Conservation (phyloP, 2,329 filamentous ascomycete genomes). For the Diplocarpon rosae region DNA sequence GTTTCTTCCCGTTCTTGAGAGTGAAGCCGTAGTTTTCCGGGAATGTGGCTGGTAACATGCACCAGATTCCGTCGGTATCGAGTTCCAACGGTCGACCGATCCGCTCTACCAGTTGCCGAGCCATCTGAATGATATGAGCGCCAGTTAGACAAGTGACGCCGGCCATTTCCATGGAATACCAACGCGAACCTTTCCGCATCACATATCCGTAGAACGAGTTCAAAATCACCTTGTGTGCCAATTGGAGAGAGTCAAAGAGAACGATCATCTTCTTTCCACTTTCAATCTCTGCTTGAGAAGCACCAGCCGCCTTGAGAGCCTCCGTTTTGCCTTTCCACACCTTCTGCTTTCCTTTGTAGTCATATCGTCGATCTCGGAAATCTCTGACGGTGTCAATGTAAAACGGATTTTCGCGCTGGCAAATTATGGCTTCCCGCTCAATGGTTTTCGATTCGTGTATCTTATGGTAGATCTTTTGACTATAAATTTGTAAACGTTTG, state of each 20-base stretch:
- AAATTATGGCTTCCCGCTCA: constrained; percentile 92
- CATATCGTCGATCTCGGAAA: constrained; percentile 93
- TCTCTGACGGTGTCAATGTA: constrained; percentile 94
- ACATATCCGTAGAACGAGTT: constrained; percentile 99
- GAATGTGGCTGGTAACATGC: constrained; percentile 91
- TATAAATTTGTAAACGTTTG: constrained; percentile 84
- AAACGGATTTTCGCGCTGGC: constrained; percentile 94
- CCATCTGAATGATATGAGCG: constrained; percentile 93
- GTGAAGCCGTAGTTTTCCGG: constrained; percentile 95
- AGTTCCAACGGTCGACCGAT: constrained; percentile 87
- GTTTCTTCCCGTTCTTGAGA: constrained; percentile 89
- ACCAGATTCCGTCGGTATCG: constrained; percentile 99
- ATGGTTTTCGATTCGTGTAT: constrained; percentile 93
- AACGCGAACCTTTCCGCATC: constrained; percentile 96
- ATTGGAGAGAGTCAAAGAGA: constrained; percentile 85
- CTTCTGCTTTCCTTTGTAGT: constrained; percentile 97
- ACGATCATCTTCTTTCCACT: constrained; percentile 98
- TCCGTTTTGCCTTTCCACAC: constrained; percentile 98
- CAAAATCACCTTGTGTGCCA: constrained; percentile 97
- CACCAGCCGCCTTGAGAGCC: constrained; percentile 70
- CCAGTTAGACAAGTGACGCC: constrained; percentile 96
- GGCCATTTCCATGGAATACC: constrained; percentile 99
- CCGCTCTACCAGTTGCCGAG: constrained; percentile 82
- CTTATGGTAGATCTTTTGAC: constrained; percentile 99
- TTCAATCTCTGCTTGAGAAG: constrained; percentile 65